Conservation (phyloP, 225 moss, liverwort and hornwort species). For the Polytrichum formosum region DNA sequence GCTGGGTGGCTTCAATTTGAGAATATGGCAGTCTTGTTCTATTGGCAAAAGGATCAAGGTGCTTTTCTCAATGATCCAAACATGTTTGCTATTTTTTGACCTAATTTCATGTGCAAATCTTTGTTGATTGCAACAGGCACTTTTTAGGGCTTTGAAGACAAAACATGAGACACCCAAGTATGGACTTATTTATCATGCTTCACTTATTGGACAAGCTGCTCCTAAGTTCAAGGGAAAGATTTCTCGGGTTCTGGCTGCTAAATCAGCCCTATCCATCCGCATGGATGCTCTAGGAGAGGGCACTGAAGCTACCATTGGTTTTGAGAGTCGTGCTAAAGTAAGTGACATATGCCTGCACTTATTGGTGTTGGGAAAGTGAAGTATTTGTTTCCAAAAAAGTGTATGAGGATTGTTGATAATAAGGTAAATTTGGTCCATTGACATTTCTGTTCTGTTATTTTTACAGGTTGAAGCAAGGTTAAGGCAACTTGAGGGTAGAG, state of each 20-base stretch:
- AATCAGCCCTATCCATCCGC: slow-evolving; percentile 73
- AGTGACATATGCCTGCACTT: not conserved
- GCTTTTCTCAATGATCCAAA: too few species aligned
- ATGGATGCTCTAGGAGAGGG: slow-evolving; percentile 78
- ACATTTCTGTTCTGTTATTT: too few species aligned
- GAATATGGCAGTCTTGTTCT: too few species aligned
- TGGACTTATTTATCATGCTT: slow-evolving; percentile 88
- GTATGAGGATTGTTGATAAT: too few species aligned
- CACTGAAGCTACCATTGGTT: slow-evolving; percentile 56
- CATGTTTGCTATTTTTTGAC: too few species aligned
- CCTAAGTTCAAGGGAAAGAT: slow-evolving; percentile 90
- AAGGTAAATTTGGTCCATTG: too few species aligned
- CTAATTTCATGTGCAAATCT: too few species aligned
- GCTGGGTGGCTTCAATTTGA: too few species aligned
- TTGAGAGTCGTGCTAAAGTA: slow-evolving; percentile 66
- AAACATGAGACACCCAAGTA: slow-evolving; percentile 95
- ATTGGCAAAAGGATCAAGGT: too few species aligned
- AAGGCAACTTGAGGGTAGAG: slow-evolving; percentile 80
- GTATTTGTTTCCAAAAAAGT: too few species aligned
- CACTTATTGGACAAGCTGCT: slow-evolving; percentile 84
- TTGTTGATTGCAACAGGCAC: slow-evolving; percentile 33
- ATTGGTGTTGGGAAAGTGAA: too few species aligned
- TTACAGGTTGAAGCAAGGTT: slow-evolving; percentile 74
- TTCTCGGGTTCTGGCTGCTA: slow-evolving; percentile 80
- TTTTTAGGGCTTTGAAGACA: slow-evolving; percentile 87